Base-by-base conservation (phyloP, 352 stramenopile species). In the Phytopythium cucurbitacearum region DNA sequence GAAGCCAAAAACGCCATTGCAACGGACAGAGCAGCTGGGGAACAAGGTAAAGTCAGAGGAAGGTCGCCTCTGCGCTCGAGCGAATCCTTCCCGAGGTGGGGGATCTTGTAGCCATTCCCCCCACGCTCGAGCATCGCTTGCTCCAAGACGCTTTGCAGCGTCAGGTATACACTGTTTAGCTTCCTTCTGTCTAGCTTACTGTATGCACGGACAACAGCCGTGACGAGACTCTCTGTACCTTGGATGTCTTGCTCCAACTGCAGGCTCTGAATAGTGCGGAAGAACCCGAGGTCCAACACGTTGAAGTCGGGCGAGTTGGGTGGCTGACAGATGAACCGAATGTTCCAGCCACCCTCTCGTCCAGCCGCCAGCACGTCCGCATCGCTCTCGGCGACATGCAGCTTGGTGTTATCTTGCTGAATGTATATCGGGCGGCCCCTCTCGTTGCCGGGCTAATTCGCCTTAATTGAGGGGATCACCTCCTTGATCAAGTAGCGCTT, bases 321-420 rank as follows among this genome's bases (percentile, higher is more conserved):
- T 7, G 56, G 60, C 45, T 73, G 60, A 50, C 10, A 60, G 0
- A 51, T 4, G 0, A 72, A 7, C 1, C 45, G 48, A 16, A 77
- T 68, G n/a, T 62, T 46, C 53, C 67, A 72, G 1, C 57, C 57
- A 11, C 45, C 41, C 5, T 7, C 8, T 0, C 8, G 38, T 5
- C 54, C 60, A 36, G 50, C 65, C 1, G 34, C 44, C 1, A 66
- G 5, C 3, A 71, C 46, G 21, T 62, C 66, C 11, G 44, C 33
- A 28, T 73, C 67, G n/a, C 48, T 7, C 10, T 47, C 33, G 5
- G 40, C 11, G 16, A 63, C 2, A 45, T 73, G 60, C 1, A 57
- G 54, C 1, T 37, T 56, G 1, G 57, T 55, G n/a, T 76, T 73
- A 37, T 76, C 60, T 42, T 71, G 56, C 34, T 73, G 64, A 10